Base-by-base conservation (phyloP, 495 filamentous ascomycete genomes). In the Penicillium silybi region DNA sequence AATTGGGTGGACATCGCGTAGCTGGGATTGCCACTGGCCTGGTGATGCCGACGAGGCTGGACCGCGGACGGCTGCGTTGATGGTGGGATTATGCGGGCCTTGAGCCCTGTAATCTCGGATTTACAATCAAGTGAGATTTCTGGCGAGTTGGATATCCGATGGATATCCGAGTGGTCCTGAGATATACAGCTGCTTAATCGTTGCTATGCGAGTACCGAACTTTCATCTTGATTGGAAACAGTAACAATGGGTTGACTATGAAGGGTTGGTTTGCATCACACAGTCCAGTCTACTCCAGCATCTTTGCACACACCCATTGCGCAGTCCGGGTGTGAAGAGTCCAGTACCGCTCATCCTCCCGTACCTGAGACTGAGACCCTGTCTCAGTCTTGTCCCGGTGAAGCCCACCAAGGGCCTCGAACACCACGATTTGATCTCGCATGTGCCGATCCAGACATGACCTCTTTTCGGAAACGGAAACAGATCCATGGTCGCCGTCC, bases 371-470 rank as follows among this genome's bases (percentile, higher is more conserved):
- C 69, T 61, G 62, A 32, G 29, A 65, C 61, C 40, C 69, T 63
- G 44, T 62, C 48, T 63, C 32, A 54, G 59, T 44, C 52, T 56
- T 22, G 44, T 51, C 45, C 13, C 47, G 38, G 17, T 54, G 25
- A 9, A 58, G 45, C 18, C 64, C 23, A 9, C 63, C 85, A 39
- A 96, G 69, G 23, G 85, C 86, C 62, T 95, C 88, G 59, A 92
- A 95, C 3, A 93, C 76, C 2, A 92, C 81, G 44, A 95, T 58
- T 59, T 95, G 90, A 66, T 95, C 90, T 64, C 88, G 80, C 63
- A 92, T 80, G 57, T 83, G 72, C 60, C 82, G 78, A 63, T 95
- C 90, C 7, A 90, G 81, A 48, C 68, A 71, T 0, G 70, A 56
- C 35, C 53, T 61, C 38, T 50, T 46, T 19, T 10, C 39, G 13